A percentile compares a stretch with the other conserved stretches of the same genome.
Evolutionary conservation across 2,329 filamentous ascomycete species (phyloP).

Genomic region (Dactylellina sp.): DNA sequence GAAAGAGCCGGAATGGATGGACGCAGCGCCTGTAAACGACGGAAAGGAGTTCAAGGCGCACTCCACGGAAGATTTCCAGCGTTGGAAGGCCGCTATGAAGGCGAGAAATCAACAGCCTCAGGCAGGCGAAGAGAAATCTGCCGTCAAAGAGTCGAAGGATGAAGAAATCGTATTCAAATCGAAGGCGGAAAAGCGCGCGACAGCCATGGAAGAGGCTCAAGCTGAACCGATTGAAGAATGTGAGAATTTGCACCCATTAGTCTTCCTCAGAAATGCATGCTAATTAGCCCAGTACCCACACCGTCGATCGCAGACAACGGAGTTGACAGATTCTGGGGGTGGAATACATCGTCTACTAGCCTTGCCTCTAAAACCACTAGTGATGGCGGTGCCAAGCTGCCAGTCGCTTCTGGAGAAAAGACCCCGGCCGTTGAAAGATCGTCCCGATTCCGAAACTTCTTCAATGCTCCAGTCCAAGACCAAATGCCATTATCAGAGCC

Average conservation of each 20-base stretch:
- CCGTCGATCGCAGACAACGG: slow-evolving; percentile 64
- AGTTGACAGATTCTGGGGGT: slow-evolving; percentile 67
- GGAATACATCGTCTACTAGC: slow-evolving; percentile 62
- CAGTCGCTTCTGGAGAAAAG: slow-evolving; percentile 59
- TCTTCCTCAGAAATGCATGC: background rate
- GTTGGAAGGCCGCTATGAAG: slow-evolving; percentile 70
- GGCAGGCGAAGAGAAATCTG: slow-evolving; percentile 43
- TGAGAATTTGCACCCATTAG: slow-evolving; percentile 17
- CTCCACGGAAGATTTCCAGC: slow-evolving; percentile 70
- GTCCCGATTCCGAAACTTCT: slow-evolving; percentile 68
- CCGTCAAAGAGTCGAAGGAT: slow-evolving; percentile 35
- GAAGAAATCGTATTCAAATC: slow-evolving; percentile 55
- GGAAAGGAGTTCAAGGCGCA: slow-evolving; percentile 64
- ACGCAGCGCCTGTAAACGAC: slow-evolving; percentile 61
- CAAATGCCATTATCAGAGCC: slow-evolving; percentile 14
- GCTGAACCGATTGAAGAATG: slow-evolving; percentile 43
- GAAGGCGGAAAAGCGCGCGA: slow-evolving; percentile 51
- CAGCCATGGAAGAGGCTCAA: slow-evolving; percentile 46
- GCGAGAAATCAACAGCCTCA: slow-evolving; percentile 61
- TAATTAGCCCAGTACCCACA: slow-evolving; percentile 51
- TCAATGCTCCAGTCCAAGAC: slow-evolving; percentile 56
- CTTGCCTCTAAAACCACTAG: slow-evolving; percentile 58
- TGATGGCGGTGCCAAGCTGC: slow-evolving; percentile 60
- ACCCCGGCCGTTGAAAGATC: slow-evolving; percentile 62
- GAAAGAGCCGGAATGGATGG: slow-evolving; percentile 70